These are phyloP conservation scores for Leishmania lainsoni DNA, from an alignment of 208 protist species.

Conservation along the genomic window DNA sequence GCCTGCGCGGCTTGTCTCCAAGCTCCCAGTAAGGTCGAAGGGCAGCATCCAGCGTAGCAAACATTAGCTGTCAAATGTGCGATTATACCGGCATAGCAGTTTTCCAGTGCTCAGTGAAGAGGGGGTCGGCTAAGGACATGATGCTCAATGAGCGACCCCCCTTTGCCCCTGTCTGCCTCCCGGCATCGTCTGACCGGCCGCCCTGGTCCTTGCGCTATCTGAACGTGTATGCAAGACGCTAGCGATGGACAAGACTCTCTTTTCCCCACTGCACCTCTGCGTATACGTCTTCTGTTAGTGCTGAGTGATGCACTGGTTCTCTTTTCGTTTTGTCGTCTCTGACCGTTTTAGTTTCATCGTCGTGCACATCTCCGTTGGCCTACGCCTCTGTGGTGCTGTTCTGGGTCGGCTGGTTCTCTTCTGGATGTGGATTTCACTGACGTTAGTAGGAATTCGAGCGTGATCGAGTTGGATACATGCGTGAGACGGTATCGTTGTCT, in stretches of 20 bases:
- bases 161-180: not conserved
- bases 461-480: not conserved
- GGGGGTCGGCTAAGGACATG: not conserved
- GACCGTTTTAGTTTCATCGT: not conserved
- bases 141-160: not conserved
- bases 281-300: not conserved
- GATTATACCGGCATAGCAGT: not conserved
- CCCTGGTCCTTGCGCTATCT: not conserved
- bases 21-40: conserved; percentile 7
- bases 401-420: not conserved
- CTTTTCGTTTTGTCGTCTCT: not conserved
- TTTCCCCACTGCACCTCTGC: not conserved
- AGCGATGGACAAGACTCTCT: not conserved
- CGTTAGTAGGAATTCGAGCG: not conserved
- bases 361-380: not conserved
- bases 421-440: not conserved
- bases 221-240: not conserved
- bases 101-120: not conserved
- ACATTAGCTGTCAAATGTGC: not conserved
- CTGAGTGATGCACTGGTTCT: not conserved
- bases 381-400: not conserved
- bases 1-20: conserved; percentile 25
- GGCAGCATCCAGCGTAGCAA: not conserved
- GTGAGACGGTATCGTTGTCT: not conserved
- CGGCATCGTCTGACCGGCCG: too few relatives aligned